Evolutionary conservation across 2,329 filamentous ascomycete genomes (phyloP).

Genomic region (Pyrenophora seminiperda): DNA sequence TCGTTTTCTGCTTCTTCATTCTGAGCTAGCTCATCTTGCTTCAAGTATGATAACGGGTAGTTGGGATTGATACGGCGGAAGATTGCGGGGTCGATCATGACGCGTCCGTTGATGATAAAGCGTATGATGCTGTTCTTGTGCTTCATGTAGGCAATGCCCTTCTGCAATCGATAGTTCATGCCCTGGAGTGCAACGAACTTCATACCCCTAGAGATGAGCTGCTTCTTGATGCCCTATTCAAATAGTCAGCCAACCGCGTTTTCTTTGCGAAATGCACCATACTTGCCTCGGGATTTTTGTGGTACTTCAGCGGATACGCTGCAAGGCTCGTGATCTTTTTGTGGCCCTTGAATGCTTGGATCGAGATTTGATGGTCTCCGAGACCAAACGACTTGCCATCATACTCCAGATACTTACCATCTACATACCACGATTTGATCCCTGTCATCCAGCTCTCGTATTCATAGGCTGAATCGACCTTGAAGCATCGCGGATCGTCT

Average conservation of each 20-base stretch:
- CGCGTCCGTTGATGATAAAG: slow-evolving; percentile 81
- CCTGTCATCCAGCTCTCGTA: slow-evolving; percentile 67
- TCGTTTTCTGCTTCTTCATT: slow-evolving; percentile 59
- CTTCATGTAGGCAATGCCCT: slow-evolving; percentile 85
- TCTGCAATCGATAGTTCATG: slow-evolving; percentile 80
- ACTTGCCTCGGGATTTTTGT: slow-evolving; percentile 66
- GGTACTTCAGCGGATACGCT: slow-evolving; percentile 79
- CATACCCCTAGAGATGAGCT: slow-evolving; percentile 79
- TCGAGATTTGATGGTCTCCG: slow-evolving; percentile 70
- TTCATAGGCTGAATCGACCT: slow-evolving; percentile 76
- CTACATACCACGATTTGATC: slow-evolving; percentile 76
- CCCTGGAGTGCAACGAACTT: slow-evolving; percentile 82
- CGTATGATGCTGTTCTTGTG: slow-evolving; percentile 75
- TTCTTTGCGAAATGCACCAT: not conserved
- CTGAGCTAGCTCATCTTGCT: slow-evolving; percentile 69
- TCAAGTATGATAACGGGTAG: slow-evolving; percentile 76
- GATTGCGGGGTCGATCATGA: slow-evolving; percentile 85
- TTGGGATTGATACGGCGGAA: slow-evolving; percentile 87
- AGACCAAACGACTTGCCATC: slow-evolving; percentile 86
- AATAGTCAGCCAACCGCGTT: slow-evolving; percentile 1
- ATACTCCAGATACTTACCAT: slow-evolving; percentile 82
- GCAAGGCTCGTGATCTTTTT: slow-evolving; percentile 79
- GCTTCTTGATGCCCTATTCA: slow-evolving; percentile 59
- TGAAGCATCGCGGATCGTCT: slow-evolving; percentile 81
- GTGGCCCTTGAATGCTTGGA: slow-evolving; percentile 77